These are phyloP conservation scores for Pyronema domesticum DNA, from an alignment of 495 filamentous ascomycete species.

Conservation along the genomic window DNA sequence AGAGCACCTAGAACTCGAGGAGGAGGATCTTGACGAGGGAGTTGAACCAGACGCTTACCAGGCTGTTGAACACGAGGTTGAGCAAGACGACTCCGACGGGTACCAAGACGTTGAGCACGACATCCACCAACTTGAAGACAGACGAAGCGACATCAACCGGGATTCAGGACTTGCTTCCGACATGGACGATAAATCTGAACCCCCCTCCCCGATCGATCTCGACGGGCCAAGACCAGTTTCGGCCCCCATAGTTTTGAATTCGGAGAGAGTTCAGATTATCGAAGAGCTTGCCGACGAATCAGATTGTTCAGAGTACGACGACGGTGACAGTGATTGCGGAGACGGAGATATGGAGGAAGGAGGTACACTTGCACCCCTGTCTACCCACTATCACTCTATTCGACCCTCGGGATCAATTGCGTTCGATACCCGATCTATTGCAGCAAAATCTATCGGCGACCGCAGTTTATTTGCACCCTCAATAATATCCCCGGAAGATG, in stretches of 20 bases:
- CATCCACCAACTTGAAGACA: too few species aligned
- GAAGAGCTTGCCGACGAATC: not conserved
- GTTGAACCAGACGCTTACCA: too few species aligned
- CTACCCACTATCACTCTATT: not conserved
- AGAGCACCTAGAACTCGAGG: too few species aligned
- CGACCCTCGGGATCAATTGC: not conserved
- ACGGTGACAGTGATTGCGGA: too few species aligned
- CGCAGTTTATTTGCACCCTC: constrained; percentile 3
- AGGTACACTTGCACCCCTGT: too few species aligned
- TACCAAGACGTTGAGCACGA: too few species aligned
- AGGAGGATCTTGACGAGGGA: too few species aligned
- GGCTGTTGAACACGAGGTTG: not conserved
- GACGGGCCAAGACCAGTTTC: not conserved
- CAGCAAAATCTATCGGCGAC: constrained; percentile 1
- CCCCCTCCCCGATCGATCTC: too few species aligned
- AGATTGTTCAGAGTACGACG: not conserved
- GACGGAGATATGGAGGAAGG: not conserved
- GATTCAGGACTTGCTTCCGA: not conserved
- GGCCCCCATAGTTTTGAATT: not conserved
- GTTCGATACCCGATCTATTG: constrained; percentile 1
- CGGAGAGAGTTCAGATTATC: not conserved
- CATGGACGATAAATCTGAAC: not conserved
- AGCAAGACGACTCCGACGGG: not conserved
- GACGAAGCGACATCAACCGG: not conserved
- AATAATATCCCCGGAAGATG: constrained; percentile 20